These are phyloP conservation scores for Jimgerdemannia lactiflua DNA, from an alignment of 192 early-diverging fungal genomes.

Conservation along the genomic window DNA sequence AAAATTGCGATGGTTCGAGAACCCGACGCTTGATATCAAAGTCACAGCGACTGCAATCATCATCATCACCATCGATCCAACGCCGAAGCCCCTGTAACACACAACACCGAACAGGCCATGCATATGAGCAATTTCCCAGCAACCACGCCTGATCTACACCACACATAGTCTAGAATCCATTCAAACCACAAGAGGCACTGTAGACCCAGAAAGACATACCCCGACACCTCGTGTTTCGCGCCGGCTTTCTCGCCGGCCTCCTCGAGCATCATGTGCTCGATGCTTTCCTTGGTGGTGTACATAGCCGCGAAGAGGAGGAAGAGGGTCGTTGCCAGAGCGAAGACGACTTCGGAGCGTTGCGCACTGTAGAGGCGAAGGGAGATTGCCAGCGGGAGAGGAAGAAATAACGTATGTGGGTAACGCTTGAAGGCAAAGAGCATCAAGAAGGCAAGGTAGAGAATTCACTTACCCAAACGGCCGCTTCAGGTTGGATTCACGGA, in stretches of 20 bases:
- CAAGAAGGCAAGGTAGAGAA: background rate
- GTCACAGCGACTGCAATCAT: slow-evolving; percentile 35
- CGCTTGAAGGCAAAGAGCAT: background rate
- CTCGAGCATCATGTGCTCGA: slow-evolving; percentile 56
- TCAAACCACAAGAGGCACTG: background rate
- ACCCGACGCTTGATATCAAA: slow-evolving; percentile 39
- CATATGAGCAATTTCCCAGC: background rate
- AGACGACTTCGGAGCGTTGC: slow-evolving; percentile 49
- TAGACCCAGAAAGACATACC: background rate
- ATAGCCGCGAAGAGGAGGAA: slow-evolving; percentile 56
- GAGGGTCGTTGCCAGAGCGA: slow-evolving; percentile 47
- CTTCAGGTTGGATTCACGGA: slow-evolving; percentile 42
- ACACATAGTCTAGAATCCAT: background rate
- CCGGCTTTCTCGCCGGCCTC: slow-evolving; percentile 7
- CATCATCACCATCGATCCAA: slow-evolving; percentile 31
- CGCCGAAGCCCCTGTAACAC: background rate
- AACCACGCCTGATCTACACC: background rate
- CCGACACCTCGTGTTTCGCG: background rate
- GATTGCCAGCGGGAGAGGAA: background rate
- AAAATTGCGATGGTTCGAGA: slow-evolving; percentile 51
- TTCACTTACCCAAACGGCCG: slow-evolving; percentile 51
- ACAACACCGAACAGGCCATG: background rate
- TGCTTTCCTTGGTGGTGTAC: slow-evolving; percentile 54
- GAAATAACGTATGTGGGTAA: background rate
- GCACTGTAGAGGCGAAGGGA: slow-evolving; percentile 20